These are phyloP conservation scores for Cinnamomum chago DNA, from an alignment of 164 flowering plant genomes.

Conservation along the genomic window DNA sequence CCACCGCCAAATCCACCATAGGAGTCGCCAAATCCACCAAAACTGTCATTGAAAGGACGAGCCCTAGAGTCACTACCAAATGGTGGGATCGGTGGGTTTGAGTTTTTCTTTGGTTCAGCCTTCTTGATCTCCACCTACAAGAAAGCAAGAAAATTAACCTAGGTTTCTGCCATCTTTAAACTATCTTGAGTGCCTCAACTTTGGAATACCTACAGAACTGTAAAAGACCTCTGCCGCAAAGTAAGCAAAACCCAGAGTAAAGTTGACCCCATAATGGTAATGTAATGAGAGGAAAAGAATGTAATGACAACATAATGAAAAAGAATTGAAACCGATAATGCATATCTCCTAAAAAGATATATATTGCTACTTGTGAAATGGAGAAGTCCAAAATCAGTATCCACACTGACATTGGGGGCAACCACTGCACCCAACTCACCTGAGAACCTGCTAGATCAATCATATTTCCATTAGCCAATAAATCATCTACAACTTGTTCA, in stretches of 20 bases:
- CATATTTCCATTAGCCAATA: slow-evolving; percentile 78
- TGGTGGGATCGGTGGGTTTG: slow-evolving; percentile 58
- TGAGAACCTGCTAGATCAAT: slow-evolving; percentile 78
- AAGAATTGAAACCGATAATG: background rate
- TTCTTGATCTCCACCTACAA: slow-evolving; percentile 99
- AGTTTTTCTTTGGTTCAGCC: slow-evolving; percentile 98
- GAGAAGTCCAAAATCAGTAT: slow-evolving; percentile 2
- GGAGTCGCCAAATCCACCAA: slow-evolving; percentile 55
- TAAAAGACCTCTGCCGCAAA: slow-evolving; percentile 17
- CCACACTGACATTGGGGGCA: slow-evolving; percentile 4
- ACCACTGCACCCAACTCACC: slow-evolving; percentile 51
- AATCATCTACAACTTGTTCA: slow-evolving; percentile 76
- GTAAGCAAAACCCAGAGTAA: slow-evolving; percentile 5
- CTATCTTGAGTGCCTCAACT: slow-evolving; percentile 19
- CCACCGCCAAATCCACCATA: slow-evolving; percentile 54
- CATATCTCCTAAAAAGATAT: background rate
- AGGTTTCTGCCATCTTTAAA: slow-evolving; percentile 27
- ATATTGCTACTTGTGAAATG: slow-evolving; percentile 5
- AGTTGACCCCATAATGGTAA: background rate
- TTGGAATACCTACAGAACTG: slow-evolving; percentile 19
- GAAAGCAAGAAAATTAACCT: slow-evolving; percentile 84
- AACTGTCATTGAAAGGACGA: slow-evolving; percentile 53
- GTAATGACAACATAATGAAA: background rate
- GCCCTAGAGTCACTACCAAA: slow-evolving; percentile 80
- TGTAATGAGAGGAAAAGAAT: background rate